Percentiles rank a stretch among this genome's conserved stretches.
These are phyloP conservation scores for Hygrophila difformis DNA, from an alignment of 257 asterid genomes.

Conservation along the genomic window DNA sequence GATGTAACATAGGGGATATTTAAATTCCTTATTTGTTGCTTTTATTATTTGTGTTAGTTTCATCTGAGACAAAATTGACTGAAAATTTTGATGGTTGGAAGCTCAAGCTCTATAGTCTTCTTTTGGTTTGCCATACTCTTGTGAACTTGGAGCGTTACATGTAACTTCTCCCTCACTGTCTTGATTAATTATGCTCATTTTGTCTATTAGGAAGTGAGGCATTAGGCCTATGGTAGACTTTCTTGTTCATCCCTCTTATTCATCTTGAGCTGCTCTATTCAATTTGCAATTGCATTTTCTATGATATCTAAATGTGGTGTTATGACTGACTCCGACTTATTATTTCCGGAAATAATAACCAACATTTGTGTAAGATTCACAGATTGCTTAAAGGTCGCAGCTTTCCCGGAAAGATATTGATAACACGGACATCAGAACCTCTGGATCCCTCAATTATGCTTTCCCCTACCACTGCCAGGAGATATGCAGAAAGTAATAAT, in stretches of 20 bases:
- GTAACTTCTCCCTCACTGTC: constrained; percentile 2
- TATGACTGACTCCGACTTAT: neutral
- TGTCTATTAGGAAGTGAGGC: neutral
- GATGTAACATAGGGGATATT: neutral
- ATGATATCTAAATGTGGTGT: neutral
- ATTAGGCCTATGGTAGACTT: constrained; percentile 1
- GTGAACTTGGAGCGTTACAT: neutral
- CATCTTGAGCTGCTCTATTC: neutral
- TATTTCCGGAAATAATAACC: constrained; percentile 4
- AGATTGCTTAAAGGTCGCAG: constrained; percentile 96
- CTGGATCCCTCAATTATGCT: constrained; percentile 38
- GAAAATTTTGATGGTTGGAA: constrained; percentile 8
- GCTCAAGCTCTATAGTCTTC: constrained; percentile 6
- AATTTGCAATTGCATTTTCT: neutral
- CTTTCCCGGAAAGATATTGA: constrained; percentile 90
- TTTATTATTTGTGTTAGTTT: neutral
- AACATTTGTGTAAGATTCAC: constrained; percentile 13
- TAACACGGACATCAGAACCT: constrained; percentile 64
- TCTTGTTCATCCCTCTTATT: neutral
- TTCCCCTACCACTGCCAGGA: constrained; percentile 51
- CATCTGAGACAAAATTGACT: neutral
- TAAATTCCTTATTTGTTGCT: neutral
- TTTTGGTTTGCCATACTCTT: neutral
- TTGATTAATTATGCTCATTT: neutral
- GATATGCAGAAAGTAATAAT: constrained; percentile 35